These are phyloP conservation scores for Silene coronaria DNA, from an alignment of 179 eudicot species.

Conservation along the genomic window DNA sequence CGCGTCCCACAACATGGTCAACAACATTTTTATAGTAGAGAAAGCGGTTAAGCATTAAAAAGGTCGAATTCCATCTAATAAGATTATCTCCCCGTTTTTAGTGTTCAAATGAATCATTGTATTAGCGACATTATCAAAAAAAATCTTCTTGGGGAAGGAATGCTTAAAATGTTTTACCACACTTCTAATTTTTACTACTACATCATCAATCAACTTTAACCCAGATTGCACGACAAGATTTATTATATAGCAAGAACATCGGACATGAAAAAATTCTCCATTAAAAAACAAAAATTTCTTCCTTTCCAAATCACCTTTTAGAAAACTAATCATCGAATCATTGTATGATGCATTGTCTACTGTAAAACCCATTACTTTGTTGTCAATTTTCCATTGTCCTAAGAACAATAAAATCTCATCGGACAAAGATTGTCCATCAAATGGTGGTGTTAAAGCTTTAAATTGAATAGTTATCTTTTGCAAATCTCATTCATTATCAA, in stretches of 20 bases:
- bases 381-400: too few species aligned
- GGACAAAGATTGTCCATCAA: too few species aligned
- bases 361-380: too few species aligned
- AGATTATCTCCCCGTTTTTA: not conserved
- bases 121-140: not conserved
- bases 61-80: not conserved
- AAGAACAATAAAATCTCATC: too few species aligned
- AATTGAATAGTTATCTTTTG: too few species aligned
- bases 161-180: conserved; percentile 10
- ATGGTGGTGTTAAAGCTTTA: too few species aligned
- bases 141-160: conserved; percentile 1
- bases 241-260: conserved; percentile 9
- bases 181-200: conserved; percentile 2
- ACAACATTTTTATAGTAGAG: not conserved
- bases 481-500: too few species aligned
- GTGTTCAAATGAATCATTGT: not conserved
- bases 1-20: not conserved
- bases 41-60: not conserved
- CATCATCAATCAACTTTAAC: conserved; percentile 5
- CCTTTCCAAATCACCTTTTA: too few species aligned
- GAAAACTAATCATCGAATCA: too few species aligned
- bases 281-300: too few species aligned
- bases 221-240: conserved; percentile 11
- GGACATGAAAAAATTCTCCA: not conserved
- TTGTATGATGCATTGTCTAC: too few species aligned